Percentiles rank a stretch among this genome's conserved stretches.
These are phyloP conservation scores for Ceratorhiza oryzae-sativae DNA, from an alignment of 1,284 basidiomycete species.

Conservation along the genomic window DNA sequence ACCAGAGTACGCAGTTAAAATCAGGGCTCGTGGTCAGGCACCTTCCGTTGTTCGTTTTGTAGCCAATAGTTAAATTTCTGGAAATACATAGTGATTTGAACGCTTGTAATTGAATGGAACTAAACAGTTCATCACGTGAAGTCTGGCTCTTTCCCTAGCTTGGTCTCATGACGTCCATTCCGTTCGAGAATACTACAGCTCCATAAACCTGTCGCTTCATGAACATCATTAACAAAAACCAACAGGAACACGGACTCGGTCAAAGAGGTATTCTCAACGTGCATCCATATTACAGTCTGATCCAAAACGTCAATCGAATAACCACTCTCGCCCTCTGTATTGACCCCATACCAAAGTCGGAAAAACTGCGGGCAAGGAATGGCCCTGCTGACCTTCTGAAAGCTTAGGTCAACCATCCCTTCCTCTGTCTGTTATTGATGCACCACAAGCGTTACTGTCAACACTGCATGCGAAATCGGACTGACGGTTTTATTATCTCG, in stretches of 20 bases:
- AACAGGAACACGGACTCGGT: too few species aligned
- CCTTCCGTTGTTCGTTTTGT: background rate
- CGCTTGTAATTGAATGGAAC: too few species aligned
- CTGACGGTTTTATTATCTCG: background rate
- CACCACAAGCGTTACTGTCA: background rate
- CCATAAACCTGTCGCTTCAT: too few species aligned
- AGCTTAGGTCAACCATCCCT: background rate
- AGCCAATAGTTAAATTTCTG: too few species aligned
- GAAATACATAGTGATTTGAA: too few species aligned
- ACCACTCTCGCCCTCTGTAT: background rate
- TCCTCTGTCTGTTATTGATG: background rate
- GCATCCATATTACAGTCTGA: background rate
- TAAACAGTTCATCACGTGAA: background rate
- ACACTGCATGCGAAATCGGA: background rate
- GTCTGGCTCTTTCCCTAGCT: background rate
- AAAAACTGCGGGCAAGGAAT: background rate
- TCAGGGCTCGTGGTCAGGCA: constrained; percentile 49
- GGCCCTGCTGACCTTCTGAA: background rate
- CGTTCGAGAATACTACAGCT: too few species aligned
- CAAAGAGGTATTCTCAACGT: too few species aligned
- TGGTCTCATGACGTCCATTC: background rate
- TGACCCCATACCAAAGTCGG: background rate
- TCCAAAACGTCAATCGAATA: background rate
- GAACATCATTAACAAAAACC: too few species aligned
- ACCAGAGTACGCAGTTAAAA: constrained; percentile 46